phyloP scores from a whole-genome alignment of 2,329 filamentous ascomycete genomes.

The Xylariaceae sp. region DNA sequence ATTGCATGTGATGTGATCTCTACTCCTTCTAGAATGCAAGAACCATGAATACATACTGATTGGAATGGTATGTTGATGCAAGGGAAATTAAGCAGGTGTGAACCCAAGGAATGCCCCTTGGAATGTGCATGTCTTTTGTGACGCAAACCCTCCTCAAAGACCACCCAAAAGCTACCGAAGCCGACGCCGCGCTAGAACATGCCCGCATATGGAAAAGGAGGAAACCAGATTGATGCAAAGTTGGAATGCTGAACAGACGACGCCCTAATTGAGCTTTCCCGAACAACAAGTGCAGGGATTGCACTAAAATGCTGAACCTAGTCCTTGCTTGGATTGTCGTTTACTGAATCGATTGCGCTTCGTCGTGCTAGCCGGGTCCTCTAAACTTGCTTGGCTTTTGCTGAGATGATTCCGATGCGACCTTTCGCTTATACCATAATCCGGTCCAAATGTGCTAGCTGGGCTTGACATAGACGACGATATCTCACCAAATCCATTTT shows the following conservation, averaged over 20 bases:
- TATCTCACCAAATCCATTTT: constrained; percentile 64
- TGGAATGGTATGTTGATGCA: constrained; percentile 7
- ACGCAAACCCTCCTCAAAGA: constrained; percentile 21
- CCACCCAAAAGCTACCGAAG: constrained; percentile 25
- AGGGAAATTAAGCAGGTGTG: constrained; percentile 3
- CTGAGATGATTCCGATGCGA: constrained; percentile 53
- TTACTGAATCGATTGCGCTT: constrained; percentile 78
- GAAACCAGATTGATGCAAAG: constrained; percentile 7
- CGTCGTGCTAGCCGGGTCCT: constrained; percentile 39
- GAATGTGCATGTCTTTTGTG: constrained; percentile 24
- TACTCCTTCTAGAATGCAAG: constrained; percentile 23
- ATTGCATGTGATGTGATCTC: constrained; percentile 15
- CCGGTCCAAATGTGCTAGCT: constrained; percentile 63
- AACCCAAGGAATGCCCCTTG: constrained; percentile 8
- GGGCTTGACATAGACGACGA: constrained; percentile 72
- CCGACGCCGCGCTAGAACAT: constrained; percentile 32
- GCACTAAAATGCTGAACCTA: constrained; percentile 75
- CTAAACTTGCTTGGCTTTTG: constrained; percentile 54
- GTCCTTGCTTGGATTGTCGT: constrained; percentile 88
- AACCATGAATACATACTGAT: constrained; percentile 13
- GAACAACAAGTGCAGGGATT: constrained; percentile 1
- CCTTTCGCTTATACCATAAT: constrained; percentile 47
- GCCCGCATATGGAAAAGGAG: constrained; percentile 20
- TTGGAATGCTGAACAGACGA: constrained; percentile 9
- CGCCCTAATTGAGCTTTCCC: constrained; percentile 9